Evolutionary conservation across 768 basidiomycete species (phyloP).

Genomic region (Xerocomellus chrysenteron): DNA sequence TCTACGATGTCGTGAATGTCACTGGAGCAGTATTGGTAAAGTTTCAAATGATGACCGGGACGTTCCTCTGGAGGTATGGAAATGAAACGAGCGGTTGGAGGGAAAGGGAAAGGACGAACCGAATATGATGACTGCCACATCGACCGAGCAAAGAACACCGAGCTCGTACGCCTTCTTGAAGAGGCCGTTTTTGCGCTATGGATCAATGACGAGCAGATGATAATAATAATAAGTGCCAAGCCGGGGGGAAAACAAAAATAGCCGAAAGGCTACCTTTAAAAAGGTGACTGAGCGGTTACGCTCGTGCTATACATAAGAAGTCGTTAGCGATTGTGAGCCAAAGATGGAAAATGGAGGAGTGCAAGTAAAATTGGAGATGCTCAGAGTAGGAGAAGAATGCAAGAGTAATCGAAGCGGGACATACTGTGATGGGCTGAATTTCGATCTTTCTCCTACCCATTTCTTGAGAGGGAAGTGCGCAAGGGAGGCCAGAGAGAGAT

Average conservation of each 20-base stretch:
- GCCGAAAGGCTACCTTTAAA: slow-evolving; percentile 71
- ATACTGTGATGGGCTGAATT: slow-evolving; percentile 76
- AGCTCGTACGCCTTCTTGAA: slow-evolving; percentile 93
- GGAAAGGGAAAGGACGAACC: slow-evolving; percentile 43
- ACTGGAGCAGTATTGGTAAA: slow-evolving; percentile 77
- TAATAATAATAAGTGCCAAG: slow-evolving; percentile 41
- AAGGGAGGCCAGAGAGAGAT: slow-evolving; percentile 4
- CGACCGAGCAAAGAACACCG: slow-evolving; percentile 86
- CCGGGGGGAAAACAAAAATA: slow-evolving; percentile 53
- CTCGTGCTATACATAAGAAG: slow-evolving; percentile 70
- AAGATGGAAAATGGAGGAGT: slow-evolving; percentile 29
- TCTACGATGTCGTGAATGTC: slow-evolving; percentile 71
- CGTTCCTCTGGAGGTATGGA: slow-evolving; percentile 57
- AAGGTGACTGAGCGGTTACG: slow-evolving; percentile 90
- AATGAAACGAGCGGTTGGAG: background rate
- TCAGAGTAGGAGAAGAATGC: slow-evolving; percentile 10
- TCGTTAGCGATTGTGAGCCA: slow-evolving; percentile 32
- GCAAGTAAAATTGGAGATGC: slow-evolving; percentile 32
- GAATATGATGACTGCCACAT: slow-evolving; percentile 86
- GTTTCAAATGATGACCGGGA: slow-evolving; percentile 74
- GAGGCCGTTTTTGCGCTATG: slow-evolving; percentile 82
- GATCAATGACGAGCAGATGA: slow-evolving; percentile 18
- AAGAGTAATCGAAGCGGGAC: slow-evolving; percentile 34
- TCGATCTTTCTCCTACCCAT: slow-evolving; percentile 83
- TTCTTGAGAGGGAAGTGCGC: slow-evolving; percentile 8